Base-by-base conservation (phyloP, 2,329 filamentous ascomycete species). In the Massarina eburnea region DNA sequence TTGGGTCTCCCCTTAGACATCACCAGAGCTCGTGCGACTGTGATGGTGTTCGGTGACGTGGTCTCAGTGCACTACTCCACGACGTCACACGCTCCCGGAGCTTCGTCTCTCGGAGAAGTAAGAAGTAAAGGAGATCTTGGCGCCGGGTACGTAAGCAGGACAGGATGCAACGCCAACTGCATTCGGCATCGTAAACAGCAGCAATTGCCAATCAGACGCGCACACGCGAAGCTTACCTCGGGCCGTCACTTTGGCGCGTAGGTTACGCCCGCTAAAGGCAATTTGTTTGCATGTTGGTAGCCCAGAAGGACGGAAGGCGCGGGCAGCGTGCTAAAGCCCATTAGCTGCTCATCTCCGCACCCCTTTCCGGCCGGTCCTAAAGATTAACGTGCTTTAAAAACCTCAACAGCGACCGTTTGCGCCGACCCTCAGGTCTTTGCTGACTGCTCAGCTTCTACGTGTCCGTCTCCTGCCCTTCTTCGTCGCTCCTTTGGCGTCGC, bases 401-500 rank as follows among this genome's bases (percentile, higher is more conserved):
- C 52, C 43, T 41, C 42, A 33, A 34, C 29, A 43, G 39, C 43
- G 39, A 53, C 51, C 39, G 41, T 38, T 20, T 14, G 35, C 21
- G 22, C 35, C 22, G 10, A 14, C 22, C 44, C 45, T 46, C 49
- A 41, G 45, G 35, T 40, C 50, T 43, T 44, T 27, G 46, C 46
- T 45, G 51, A 38, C 35, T 24, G 19, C 35, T 38, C 35, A 30
- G 52, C 45, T 42, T 39, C 30, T 34, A 49, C 51, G 57, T n/a
- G 48, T 36, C 46, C 48, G 48, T 48, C 47, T 58, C 55, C 52
- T 55, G 53, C 54, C 45, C 49, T 68, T 63, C 53, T 49, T 57
- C 50, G 66, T 67, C 67, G 41, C 57, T 70, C 67, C 60, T 70
- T 70, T 44, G 60, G 60, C 65, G 50, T 48, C 48, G 55, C 49